Base-by-base conservation (phyloP, 306 rosid genomes). In the Prunus padus region DNA sequence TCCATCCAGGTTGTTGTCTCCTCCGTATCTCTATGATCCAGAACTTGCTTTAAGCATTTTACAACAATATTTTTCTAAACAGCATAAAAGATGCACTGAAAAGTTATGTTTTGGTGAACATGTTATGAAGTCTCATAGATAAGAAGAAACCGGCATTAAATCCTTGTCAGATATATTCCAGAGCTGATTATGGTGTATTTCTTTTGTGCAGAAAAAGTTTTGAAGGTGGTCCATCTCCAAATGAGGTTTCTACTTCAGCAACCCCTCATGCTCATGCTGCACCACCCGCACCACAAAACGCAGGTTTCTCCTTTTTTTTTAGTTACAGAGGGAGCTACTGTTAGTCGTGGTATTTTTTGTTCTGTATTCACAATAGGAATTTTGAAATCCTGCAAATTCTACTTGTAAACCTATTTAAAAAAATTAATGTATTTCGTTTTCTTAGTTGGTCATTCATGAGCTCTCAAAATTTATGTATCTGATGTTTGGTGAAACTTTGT, bases 1-100 rank as follows among this genome's bases (percentile, higher is more conserved):
- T 76, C 89, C 91, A 18, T 76, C 83, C 78, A 91, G 97, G 98
- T 87, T 71, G 65, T 78, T 78, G 71, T 72, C 79, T 64, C 42
- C 77, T 78, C 54, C 80, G 22, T 22, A 69, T 73, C 59, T 61
- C 70, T 65, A 57, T 40, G 25, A n/a, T 72, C 64, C 77, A 13
- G 51, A 77, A 78, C 75, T 74, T 55, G 12, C 2, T 4, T 19
- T 56, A 37, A 31, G 40, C 55, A 46, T 61, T 47, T 66, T 28
- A 45, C 52, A 18, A 26, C 6, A 13, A 12, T 22, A 42, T 2
- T 5, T 54, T 52, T 50, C 4, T 25, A 18, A 45, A 61, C 18
- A 11, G 25, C n/a, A 25, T 18, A 23, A 52, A 55, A 59, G 59
- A 26, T 22, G 19, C 40, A 23, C 20, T n/a, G n/a, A n/a, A n/a